phyloP scores from a whole-genome alignment of 2,329 filamentous ascomycete genomes.

The Pseudopyricularia cyperi region DNA sequence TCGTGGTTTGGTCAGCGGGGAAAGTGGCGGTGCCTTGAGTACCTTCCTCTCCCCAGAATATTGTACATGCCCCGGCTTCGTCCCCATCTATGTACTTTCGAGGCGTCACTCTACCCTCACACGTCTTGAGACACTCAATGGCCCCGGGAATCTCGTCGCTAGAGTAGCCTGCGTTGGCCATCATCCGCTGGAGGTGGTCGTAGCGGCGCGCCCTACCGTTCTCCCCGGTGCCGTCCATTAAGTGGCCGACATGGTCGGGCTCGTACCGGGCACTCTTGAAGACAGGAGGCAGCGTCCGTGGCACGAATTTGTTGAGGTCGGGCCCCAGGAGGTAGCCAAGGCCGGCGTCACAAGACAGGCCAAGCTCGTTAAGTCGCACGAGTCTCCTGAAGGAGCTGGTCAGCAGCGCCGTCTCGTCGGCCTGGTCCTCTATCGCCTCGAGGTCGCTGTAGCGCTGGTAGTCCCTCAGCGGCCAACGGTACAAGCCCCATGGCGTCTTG shows the following conservation, averaged over 20 bases:
- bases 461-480: conserved; percentile 47
- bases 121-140: conserved; percentile 3
- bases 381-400: conserved; percentile 43
- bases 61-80: background rate
- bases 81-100: background rate
- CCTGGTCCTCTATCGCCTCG: conserved; percentile 46
- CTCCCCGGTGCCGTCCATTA: background rate
- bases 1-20: no score
- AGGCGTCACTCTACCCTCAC: conserved; percentile 1
- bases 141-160: background rate
- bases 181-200: conserved; percentile 3
- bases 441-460: conserved; percentile 48
- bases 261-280: conserved; percentile 2
- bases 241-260: background rate
- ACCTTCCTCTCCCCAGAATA: background rate
- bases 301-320: conserved; percentile 20
- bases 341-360: conserved; percentile 52
- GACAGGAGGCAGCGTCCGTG: conserved; percentile 2
- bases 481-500: conserved; percentile 49
- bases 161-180: conserved; percentile 3
- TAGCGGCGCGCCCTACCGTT: background rate
- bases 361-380: conserved; percentile 41
- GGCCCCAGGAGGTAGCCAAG: conserved; percentile 54
- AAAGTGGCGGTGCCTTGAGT: background rate
- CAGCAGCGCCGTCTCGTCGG: conserved; percentile 51